Base-by-base conservation (phyloP, 2,329 filamentous ascomycete species). In the Beauveria scarabaeidicola region DNA sequence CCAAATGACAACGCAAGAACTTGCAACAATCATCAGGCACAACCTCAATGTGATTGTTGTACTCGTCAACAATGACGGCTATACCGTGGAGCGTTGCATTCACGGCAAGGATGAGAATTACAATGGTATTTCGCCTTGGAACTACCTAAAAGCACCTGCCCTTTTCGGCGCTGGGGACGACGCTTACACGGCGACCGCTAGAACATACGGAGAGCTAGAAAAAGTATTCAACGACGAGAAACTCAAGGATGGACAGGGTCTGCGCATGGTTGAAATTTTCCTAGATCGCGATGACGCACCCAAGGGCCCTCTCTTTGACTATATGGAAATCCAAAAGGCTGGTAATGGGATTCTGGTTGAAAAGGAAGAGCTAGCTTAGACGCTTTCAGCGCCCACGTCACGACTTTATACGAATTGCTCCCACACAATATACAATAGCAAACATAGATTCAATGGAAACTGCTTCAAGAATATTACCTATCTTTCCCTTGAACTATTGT, bases 1-100 rank as follows among this genome's bases (percentile, higher is more conserved):
- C 61, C 81, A 87, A 63, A 81, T 88, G 72, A 88, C 85, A 0
- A 83, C 79, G 0, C 86, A 89, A 67, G 85, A 87, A 63, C 72
- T 89, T 3, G 80, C 81, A 11, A 86, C 83, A 2, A 87, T 88
- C 65, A 82, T 88, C 64, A 74, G 74, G 17, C 74, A 80, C 58
- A 73, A 76, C 3, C 72, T 83, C 23, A 73, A 80, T 41, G 74
- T 80, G 3, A 72, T 66, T n/a, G 70, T 79, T 21, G 76, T 85
- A 61, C 66, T 85, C 9, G 77, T 85, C 64, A 84, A 84, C 65
- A 85, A 85, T 59, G 75, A 80, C 29, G 82, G 82, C 0, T 85
- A 85, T 63, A 82, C 81, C 0, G 81, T 84, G 52, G 82, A 85
- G 70, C 72, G 82, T 8, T 74, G 75, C 50, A 84, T 85, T 53